phyloP scores from a whole-genome alignment of 148 eudicot genomes.

The Persicaria maculosa region DNA sequence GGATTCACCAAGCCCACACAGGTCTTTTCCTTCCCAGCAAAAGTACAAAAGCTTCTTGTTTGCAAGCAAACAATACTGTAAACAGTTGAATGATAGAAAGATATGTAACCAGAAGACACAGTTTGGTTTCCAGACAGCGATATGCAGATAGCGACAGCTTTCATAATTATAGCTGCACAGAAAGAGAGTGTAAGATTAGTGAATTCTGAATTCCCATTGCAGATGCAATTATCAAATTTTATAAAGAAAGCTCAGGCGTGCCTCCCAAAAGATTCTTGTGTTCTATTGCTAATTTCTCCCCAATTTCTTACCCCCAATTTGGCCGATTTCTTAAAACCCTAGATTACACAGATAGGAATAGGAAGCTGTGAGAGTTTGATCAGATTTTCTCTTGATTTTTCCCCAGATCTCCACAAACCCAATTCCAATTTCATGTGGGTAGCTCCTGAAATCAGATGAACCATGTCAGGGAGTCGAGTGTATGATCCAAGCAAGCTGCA shows the following conservation, averaged over 20 bases:
- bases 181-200: neutral
- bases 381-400: neutral
- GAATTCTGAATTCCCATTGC: neutral
- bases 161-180: conserved; percentile 1
- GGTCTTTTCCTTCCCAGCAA: neutral
- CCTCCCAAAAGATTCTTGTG: conserved; percentile 12
- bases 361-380: neutral
- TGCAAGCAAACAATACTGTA: conserved; percentile 3
- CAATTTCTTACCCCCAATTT: neutral
- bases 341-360: neutral
- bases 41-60: conserved; percentile 9
- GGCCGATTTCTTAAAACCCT: neutral
- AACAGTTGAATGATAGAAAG: conserved; percentile 5
- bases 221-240: neutral
- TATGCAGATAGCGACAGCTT: conserved; percentile 9
- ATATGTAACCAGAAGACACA: neutral
- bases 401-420: conserved; percentile 9
- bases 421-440: neutral
- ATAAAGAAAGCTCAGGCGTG: conserved; percentile 11
- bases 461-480: conserved; percentile 29
- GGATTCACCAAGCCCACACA: neutral
- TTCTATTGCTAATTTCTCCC: neutral
- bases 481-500: conserved; percentile 87
- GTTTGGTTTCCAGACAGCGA: neutral
- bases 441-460: conserved; percentile 11